Conservation (phyloP, 2,329 filamentous ascomycete genomes). For the Sclerotinia nivalis region DNA sequence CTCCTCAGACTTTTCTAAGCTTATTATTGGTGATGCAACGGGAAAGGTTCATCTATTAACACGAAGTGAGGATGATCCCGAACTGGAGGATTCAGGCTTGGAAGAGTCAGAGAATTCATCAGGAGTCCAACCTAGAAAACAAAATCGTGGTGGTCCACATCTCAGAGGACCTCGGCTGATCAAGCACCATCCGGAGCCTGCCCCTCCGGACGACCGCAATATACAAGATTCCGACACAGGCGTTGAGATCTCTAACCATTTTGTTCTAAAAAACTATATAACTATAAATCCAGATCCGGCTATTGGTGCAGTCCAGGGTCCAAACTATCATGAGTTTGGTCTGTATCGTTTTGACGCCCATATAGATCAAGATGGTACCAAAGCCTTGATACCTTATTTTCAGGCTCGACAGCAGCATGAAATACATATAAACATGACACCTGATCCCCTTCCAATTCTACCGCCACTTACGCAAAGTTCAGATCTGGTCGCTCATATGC, state of each 20-base stretch:
- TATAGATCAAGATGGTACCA: slow-evolving; percentile 45
- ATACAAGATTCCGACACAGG: slow-evolving; percentile 29
- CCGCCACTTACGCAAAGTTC: not conserved
- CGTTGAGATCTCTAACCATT: slow-evolving; percentile 40
- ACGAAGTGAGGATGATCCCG: slow-evolving; percentile 45
- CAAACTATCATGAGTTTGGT: slow-evolving; percentile 49
- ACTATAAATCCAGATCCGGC: slow-evolving; percentile 47
- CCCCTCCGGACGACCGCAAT: slow-evolving; percentile 43
- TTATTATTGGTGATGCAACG: slow-evolving; percentile 62
- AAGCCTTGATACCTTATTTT: slow-evolving; percentile 49
- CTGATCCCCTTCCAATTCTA: not conserved
- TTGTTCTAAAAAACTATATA: slow-evolving; percentile 48
- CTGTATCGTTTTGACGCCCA: slow-evolving; percentile 54
- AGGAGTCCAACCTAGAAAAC: not conserved
- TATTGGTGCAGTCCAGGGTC: slow-evolving; percentile 58
- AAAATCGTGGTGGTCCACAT: not conserved
- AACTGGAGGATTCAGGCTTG: slow-evolving; percentile 27
- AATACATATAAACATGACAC: slow-evolving; percentile 8
- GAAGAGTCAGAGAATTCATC: not conserved
- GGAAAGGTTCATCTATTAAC: slow-evolving; percentile 60
- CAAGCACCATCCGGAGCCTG: slow-evolving; percentile 52
- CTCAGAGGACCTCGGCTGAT: slow-evolving; percentile 47
- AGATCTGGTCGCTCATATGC: slow-evolving; percentile 2
- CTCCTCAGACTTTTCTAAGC: slow-evolving; percentile 55
- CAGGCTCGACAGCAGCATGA: slow-evolving; percentile 50